Evolutionary conservation across 441 rosid genomes (phyloP).

Genomic region (Eruca vesicaria): DNA sequence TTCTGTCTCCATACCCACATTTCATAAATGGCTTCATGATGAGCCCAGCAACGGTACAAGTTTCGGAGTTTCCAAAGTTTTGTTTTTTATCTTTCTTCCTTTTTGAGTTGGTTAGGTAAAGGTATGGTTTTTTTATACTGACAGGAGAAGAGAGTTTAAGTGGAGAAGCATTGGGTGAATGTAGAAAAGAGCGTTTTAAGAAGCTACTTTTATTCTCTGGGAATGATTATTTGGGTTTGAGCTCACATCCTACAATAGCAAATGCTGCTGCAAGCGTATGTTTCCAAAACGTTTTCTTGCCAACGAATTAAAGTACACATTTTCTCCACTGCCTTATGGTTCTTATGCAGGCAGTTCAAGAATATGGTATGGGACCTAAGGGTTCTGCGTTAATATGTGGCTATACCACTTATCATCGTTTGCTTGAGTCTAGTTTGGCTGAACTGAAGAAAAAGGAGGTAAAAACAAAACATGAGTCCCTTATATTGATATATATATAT

Average conservation of each 20-base stretch:
- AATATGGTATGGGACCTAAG: constrained; percentile 95
- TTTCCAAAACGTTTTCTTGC: constrained; percentile 9
- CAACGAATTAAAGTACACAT: not conserved
- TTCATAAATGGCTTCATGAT: constrained; percentile 70
- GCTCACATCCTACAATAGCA: constrained; percentile 79
- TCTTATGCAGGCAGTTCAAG: constrained; percentile 66
- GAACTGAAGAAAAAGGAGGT: constrained; percentile 91
- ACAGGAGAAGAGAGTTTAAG: constrained; percentile 60
- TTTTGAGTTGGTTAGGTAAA: not conserved
- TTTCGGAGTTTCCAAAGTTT: constrained; percentile 34
- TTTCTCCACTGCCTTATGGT: constrained; percentile 2
- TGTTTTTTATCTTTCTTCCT: not conserved
- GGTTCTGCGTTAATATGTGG: constrained; percentile 95
- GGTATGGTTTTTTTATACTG: constrained; percentile 1
- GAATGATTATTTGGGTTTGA: constrained; percentile 95
- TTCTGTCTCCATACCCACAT: constrained; percentile 60
- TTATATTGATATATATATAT: not conserved
- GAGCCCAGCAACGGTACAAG: constrained; percentile 67
- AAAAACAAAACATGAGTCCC: not conserved
- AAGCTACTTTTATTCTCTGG: constrained; percentile 84
- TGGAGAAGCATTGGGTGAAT: constrained; percentile 34
- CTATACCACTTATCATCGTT: constrained; percentile 81
- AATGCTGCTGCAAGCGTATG: constrained; percentile 76
- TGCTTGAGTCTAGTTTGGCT: constrained; percentile 79
- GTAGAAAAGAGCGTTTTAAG: constrained; percentile 39